A percentile compares a stretch with the other conserved stretches of the same genome.
These are phyloP conservation scores for Isatis tinctoria DNA, from an alignment of 345 rosid genomes.

Conservation along the genomic window DNA sequence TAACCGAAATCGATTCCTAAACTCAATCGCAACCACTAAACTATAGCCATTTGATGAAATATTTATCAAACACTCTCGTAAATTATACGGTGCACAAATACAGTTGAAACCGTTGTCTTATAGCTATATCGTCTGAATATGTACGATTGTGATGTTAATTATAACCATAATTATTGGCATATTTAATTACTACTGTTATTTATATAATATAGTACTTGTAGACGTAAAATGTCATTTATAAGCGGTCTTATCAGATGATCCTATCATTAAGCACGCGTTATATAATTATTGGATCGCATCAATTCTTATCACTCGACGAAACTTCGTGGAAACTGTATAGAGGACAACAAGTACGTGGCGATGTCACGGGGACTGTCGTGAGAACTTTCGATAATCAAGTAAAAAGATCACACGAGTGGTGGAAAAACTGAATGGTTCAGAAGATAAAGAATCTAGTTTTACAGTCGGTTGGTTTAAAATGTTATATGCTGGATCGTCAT, in stretches of 20 bases:
- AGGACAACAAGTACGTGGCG: constrained; percentile 26
- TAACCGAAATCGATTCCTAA: background rate
- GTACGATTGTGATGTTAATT: constrained; percentile 23
- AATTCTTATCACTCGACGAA: constrained; percentile 4
- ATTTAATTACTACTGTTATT: background rate
- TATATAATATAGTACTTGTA: background rate
- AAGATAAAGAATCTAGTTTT: background rate
- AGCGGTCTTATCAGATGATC: constrained; percentile 4
- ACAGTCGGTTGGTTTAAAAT: background rate
- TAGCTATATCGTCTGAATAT: constrained; percentile 8
- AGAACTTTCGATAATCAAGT: background rate
- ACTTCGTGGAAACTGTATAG: constrained; percentile 21
- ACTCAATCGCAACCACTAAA: constrained; percentile 7
- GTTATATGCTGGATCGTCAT: background rate
- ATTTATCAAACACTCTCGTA: background rate
- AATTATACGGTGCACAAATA: background rate
- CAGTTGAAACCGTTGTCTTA: constrained; percentile 28
- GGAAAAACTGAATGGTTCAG: background rate
- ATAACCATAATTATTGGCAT: constrained; percentile 15
- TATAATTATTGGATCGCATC: constrained; percentile 2
- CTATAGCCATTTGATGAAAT: background rate
- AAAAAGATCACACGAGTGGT: background rate
- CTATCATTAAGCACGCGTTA: constrained; percentile 24
- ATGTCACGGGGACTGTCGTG: constrained; percentile 21
- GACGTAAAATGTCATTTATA: constrained; percentile 8